phyloP scores from a whole-genome alignment of 2,329 filamentous ascomycete genomes.

The Ophiostoma himal-ulmi region DNA sequence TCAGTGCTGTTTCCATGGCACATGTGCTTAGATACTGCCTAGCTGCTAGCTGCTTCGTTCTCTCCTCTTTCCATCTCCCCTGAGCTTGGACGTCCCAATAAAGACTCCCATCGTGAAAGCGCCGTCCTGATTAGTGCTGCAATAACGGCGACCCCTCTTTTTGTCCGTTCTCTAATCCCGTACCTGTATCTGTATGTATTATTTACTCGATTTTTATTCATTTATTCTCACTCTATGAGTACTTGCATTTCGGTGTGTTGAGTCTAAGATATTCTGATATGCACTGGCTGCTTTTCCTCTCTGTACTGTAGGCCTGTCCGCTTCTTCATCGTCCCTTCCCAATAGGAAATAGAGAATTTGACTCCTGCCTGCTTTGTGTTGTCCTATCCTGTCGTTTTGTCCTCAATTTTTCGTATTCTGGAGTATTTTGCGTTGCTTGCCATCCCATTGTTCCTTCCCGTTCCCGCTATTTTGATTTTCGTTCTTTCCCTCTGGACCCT shows the following conservation, averaged over 20 bases:
- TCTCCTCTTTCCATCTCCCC: slow-evolving; percentile 2
- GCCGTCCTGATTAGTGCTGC: not conserved
- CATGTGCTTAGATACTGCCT: not conserved
- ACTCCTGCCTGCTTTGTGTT: not conserved
- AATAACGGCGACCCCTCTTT: not conserved
- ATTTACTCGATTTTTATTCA: not conserved
- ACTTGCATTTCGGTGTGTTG: not conserved
- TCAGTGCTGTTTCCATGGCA: too few relatives aligned
- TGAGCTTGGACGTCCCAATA: slow-evolving; percentile 6
- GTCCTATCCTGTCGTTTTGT: not conserved
- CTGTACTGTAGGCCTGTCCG: not conserved
- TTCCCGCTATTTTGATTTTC: not conserved
- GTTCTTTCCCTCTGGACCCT: not conserved
- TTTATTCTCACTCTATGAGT: not conserved
- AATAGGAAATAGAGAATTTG: not conserved
- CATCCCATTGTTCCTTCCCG: not conserved
- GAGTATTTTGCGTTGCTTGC: not conserved
- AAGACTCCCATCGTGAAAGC: not conserved
- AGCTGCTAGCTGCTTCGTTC: not conserved
- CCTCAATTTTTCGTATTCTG: not conserved
- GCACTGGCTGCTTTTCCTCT: not conserved
- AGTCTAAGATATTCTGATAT: not conserved
- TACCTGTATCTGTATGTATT: not conserved
- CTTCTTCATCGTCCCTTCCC: not conserved
- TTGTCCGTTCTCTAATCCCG: not conserved